These are phyloP conservation scores for Corchorus capsularis DNA, from an alignment of 345 rosid species.

Conservation along the genomic window DNA sequence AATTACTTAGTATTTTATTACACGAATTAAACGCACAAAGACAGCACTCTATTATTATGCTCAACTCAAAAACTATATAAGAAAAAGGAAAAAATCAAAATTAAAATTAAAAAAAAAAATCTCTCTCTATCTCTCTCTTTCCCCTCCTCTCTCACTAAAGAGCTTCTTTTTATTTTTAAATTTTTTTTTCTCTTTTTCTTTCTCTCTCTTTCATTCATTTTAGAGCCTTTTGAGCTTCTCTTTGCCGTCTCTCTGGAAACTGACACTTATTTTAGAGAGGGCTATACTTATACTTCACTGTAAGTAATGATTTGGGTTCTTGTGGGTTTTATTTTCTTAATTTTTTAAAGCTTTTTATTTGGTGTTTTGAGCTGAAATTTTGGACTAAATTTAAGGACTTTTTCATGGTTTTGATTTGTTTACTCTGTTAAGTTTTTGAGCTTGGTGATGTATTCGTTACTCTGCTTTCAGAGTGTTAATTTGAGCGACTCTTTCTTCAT, in stretches of 20 bases:
- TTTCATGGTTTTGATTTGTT: constrained; percentile 13
- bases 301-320: constrained; percentile 40
- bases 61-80: not conserved
- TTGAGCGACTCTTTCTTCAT: not conserved
- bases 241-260: constrained; percentile 31
- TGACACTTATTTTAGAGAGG: constrained; percentile 24
- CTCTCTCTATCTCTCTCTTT: constrained; percentile 12
- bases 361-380: constrained; percentile 8
- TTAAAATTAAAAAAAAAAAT: not conserved
- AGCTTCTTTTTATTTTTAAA: constrained; percentile 31
- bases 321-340: not conserved
- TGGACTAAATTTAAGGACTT: not conserved
- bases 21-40: constrained; percentile 6
- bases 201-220: constrained; percentile 20
- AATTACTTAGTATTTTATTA: not conserved
- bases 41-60: constrained; percentile 14
- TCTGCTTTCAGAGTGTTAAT: constrained; percentile 10
- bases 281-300: constrained; percentile 27
- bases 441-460: constrained; percentile 15
- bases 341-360: not conserved
- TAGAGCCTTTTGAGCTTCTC: constrained; percentile 46
- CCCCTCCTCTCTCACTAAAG: not conserved
- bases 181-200: constrained; percentile 11
- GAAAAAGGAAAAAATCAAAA: not conserved
- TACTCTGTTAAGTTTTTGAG: constrained; percentile 28